phyloP scores from a whole-genome alignment of 2,329 filamentous ascomycete genomes.

The Talaromyces pinophilus region DNA sequence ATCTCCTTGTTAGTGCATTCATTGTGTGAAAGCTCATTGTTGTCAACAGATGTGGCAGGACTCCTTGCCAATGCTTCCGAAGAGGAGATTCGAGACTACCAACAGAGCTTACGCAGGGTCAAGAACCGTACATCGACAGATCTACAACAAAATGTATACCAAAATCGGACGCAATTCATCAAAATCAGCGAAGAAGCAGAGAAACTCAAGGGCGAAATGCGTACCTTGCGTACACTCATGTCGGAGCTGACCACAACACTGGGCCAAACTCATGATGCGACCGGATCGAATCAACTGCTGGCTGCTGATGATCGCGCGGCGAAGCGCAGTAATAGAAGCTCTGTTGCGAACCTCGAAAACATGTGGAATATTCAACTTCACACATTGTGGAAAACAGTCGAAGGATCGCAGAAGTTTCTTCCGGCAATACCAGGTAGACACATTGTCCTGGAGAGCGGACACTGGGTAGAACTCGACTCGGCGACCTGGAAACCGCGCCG shows the following conservation, averaged over 20 bases:
- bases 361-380: conserved; percentile 70
- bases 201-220: conserved; percentile 95
- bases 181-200: conserved; percentile 99
- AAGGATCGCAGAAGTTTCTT: conserved; percentile 94
- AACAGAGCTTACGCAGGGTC: conserved; percentile 71
- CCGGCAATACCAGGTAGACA: conserved; percentile 89
- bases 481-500: conserved; percentile 93
- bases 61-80: conserved; percentile 83
- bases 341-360: conserved; percentile 72
- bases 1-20: not conserved
- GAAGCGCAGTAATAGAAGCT: conserved; percentile 77
- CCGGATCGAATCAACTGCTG: conserved; percentile 58
- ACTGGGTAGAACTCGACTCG: conserved; percentile 95
- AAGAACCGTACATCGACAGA: conserved; percentile 78
- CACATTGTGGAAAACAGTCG: conserved; percentile 93
- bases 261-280: conserved; percentile 45
- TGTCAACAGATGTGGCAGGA: conserved; percentile 50
- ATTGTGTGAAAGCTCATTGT: not conserved
- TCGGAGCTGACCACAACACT: conserved; percentile 79
- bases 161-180: conserved; percentile 97
- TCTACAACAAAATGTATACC: conserved; percentile 91
- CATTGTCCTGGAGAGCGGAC: conserved; percentile 86
- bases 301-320: conserved; percentile 54
- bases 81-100: conserved; percentile 80
- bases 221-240: conserved; percentile 84